Evolutionary conservation across 768 basidiomycete species (phyloP), one percentile per base, ranked within the genome.

Genomic region (Serendipita sp.): DNA sequence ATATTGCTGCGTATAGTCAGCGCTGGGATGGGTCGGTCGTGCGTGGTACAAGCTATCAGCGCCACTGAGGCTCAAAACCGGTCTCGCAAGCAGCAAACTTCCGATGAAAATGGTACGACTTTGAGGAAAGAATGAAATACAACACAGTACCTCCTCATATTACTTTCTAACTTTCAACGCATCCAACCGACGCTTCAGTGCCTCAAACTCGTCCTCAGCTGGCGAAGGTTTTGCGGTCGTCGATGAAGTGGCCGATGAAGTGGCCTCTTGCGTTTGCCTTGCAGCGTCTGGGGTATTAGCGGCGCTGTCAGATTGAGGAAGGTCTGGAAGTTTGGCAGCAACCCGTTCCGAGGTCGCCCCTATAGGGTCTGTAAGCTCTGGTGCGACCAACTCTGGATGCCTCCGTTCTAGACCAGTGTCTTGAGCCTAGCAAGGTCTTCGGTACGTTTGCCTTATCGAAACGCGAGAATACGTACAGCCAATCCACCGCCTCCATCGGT

Each of bases 101-200:
- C 40, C 48, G 48, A n/a, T 23, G 31, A 52, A 52, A 31, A 52
- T 52, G 18, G 48, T 52, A 52, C 48, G 31, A 52, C 18, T 5
- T 23, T 23, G 48, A 18, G 48, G 31, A 52, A 52, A 40, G 40
- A 40, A 40, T 8, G 8, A 8, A 18, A 50, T 50, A 50, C 8
- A n/a, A 60, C n/a, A 60, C 3, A 60, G 11, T 53, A 23, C 23
- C 23, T 23, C 23, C 23, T 23, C 11, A 34, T 62, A 40, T 60
- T 40, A 53, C 74, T 73, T 90, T 53, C 83, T 83, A 75, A 89
- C 90, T 78, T 94, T 96, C 69, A 96, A 74, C 33, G 83, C 86
- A 66, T 87, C 90, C 70, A 96, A 95, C 64, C 93, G 83, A 72
- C 81, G 83, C 62, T 85, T 76, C 60, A 96, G 76, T 23, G 81